These are phyloP conservation scores for Ascosphaera apis DNA, from an alignment of 2,329 filamentous ascomycete genomes.

Conservation along the genomic window DNA sequence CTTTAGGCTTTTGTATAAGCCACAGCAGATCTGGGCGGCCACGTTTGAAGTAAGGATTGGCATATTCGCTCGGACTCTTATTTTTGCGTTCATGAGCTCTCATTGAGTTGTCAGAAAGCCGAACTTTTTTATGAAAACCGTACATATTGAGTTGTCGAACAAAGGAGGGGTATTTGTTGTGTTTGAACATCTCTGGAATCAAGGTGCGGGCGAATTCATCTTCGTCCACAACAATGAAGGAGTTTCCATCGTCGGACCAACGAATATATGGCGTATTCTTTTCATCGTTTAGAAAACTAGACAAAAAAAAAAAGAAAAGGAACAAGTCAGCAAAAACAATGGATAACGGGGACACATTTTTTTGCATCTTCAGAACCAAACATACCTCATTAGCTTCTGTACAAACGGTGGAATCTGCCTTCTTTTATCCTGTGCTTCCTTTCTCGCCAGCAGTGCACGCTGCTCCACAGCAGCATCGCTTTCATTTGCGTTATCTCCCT, in stretches of 20 bases:
- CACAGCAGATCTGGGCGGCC: constrained; percentile 81
- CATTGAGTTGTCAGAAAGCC: constrained; percentile 91
- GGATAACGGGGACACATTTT: too few relatives aligned
- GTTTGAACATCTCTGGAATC: constrained; percentile 55
- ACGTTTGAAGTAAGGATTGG: constrained; percentile 85
- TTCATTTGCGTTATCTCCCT: too few relatives aligned
- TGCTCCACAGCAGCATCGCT: constrained; percentile 60
- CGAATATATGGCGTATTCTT: constrained; percentile 89
- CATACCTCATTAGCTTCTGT: constrained; percentile 88
- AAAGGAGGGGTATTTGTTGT: constrained; percentile 59
- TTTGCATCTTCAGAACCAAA: constrained; percentile 1
- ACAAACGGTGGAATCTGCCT: constrained; percentile 97
- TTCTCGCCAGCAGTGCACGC: constrained; percentile 58
- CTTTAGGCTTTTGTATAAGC: constrained; percentile 87
- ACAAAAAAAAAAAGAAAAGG: constrained; percentile 6
- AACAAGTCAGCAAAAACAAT: not conserved
- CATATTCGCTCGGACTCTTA: constrained; percentile 96
- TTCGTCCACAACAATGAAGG: constrained; percentile 89
- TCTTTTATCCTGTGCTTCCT: constrained; percentile 67
- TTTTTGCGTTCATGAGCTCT: constrained; percentile 90
- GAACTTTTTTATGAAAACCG: constrained; percentile 47
- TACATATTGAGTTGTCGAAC: constrained; percentile 49
- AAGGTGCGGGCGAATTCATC: constrained; percentile 60
- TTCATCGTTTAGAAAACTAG: constrained; percentile 74
- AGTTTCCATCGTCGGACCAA: constrained; percentile 92